Evolutionary conservation across 148 eudicot genomes (phyloP).

Genomic region (Drosera capensis): DNA sequence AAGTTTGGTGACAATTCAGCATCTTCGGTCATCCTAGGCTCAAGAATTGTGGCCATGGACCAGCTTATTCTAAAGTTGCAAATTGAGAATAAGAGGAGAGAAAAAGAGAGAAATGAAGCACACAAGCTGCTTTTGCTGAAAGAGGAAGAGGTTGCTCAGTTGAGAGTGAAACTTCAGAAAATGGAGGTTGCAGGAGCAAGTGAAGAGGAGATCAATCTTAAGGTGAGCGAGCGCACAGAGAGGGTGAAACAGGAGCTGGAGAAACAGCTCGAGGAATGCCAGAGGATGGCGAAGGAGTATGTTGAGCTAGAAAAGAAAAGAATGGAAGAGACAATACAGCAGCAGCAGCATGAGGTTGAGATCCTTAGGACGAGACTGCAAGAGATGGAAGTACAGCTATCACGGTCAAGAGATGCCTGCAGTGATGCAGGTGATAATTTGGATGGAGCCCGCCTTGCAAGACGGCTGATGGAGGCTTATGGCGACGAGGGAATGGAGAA

Average conservation of each 20-base stretch:
- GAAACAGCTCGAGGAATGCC: constrained; percentile 54
- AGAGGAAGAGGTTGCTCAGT: constrained; percentile 60
- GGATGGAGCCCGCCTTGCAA: constrained; percentile 41
- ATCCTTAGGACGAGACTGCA: constrained; percentile 55
- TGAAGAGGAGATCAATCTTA: constrained; percentile 67
- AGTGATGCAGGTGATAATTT: constrained; percentile 28
- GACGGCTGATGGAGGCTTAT: constrained; percentile 41
- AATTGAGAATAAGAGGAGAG: constrained; percentile 65
- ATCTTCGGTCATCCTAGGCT: constrained; percentile 50
- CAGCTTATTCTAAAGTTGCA: constrained; percentile 78
- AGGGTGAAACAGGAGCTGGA: constrained; percentile 50
- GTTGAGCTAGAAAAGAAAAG: constrained; percentile 70
- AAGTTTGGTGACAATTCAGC: constrained; percentile 81
- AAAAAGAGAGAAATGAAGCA: constrained; percentile 73
- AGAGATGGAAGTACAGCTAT: constrained; percentile 69
- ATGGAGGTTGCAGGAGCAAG: constrained; percentile 32
- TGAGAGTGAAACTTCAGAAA: constrained; percentile 50
- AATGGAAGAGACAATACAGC: constrained; percentile 61
- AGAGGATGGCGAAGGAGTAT: constrained; percentile 59
- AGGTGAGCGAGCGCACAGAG: constrained; percentile 48
- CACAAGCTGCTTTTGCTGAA: constrained; percentile 54
- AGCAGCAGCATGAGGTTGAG: constrained; percentile 67
- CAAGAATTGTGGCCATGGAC: constrained; percentile 78
- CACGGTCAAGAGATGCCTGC: constrained; percentile 40
- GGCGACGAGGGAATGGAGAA: constrained; percentile 77